Evolutionary conservation across 306 rosid species (phyloP).

Genomic region (Begonia fuchsioides): DNA sequence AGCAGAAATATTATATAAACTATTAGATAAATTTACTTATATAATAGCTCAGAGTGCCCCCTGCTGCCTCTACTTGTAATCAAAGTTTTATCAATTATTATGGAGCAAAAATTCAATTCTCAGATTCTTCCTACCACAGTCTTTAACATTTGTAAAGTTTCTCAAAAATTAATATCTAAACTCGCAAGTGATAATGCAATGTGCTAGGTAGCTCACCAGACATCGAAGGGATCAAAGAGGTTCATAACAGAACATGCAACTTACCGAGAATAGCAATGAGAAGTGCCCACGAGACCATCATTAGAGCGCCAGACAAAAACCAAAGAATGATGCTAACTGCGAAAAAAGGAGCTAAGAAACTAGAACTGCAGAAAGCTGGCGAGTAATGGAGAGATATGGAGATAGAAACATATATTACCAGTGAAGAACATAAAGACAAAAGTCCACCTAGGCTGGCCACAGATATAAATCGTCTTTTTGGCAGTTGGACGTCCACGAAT

Average conservation of each 20-base stretch:
- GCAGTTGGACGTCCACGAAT: constrained; percentile 87
- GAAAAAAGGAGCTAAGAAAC: constrained; percentile 1
- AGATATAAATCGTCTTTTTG: constrained; percentile 59
- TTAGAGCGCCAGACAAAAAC: constrained; percentile 63
- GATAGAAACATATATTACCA: constrained; percentile 26
- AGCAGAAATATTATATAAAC: background rate
- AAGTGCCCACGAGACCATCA: constrained; percentile 59
- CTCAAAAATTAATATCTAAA: too few species aligned
- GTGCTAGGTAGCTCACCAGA: too few species aligned
- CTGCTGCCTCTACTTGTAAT: too few species aligned
- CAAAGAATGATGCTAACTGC: constrained; percentile 62
- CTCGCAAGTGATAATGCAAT: too few species aligned
- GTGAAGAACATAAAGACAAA: constrained; percentile 46
- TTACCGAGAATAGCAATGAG: constrained; percentile 65
- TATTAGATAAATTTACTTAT: too few species aligned
- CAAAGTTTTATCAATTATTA: too few species aligned
- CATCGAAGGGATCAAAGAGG: too few species aligned
- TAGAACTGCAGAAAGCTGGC: too few species aligned
- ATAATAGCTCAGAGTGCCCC: too few species aligned
- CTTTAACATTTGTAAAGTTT: too few species aligned
- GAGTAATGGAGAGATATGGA: background rate
- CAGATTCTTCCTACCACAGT: too few species aligned
- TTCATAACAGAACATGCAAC: constrained; percentile 5
- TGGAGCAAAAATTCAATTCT: too few species aligned
- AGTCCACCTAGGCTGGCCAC: constrained; percentile 83